Base-by-base conservation (phyloP, 2,329 filamentous ascomycete species). In the Cercospora canescens region DNA sequence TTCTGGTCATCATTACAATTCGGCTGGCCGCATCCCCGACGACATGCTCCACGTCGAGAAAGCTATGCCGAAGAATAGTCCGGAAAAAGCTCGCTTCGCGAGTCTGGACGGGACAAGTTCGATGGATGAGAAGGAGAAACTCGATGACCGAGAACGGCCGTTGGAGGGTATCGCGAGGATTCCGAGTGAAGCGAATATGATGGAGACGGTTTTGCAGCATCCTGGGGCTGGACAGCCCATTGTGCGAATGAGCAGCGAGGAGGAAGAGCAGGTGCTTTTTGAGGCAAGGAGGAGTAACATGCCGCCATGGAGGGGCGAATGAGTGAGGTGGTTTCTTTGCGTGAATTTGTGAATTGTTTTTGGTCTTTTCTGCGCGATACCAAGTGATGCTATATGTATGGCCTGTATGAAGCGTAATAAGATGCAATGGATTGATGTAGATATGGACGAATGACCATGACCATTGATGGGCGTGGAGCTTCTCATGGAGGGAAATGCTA, bases 41-140 rank as follows among this genome's bases (percentile, higher is more conserved):
- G 56, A 59, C 30, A 41, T 59, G 35, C 26, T 59, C 2, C 56
- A 59, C 26, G 56, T 59, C 12, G 56, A 59, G 56, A 59, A 59
- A 28, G 56, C 56, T 28, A 8, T 39, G 4, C 35, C 56, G 1
- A 11, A 45, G 1, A 6, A 28, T 16, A 50, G 37, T 7, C 57
- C 21, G 1, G 57, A 32, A 16, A 30, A 48, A 28, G 37, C 39
- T 30, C 37, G 28, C 16, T 60, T 60, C 57, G 57, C 57, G 24
- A 55, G 48, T 39, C 28, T 52, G 24, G 39, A 50, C 24, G 59
- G 45, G 8, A 45, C 41, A 21, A 45, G 18, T 21, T 45, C 41
- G 7, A 30, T 45, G 39, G 57, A 60, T 8, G 57, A 60, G 9
- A 9, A 28, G 12, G 57, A 60, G 37, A 45, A 28, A 16, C 34